A percentile compares a stretch with the other conserved stretches of the same genome.
These are phyloP conservation scores for Xylaria palmicola DNA, from an alignment of 495 filamentous ascomycete genomes.

Conservation along the genomic window DNA sequence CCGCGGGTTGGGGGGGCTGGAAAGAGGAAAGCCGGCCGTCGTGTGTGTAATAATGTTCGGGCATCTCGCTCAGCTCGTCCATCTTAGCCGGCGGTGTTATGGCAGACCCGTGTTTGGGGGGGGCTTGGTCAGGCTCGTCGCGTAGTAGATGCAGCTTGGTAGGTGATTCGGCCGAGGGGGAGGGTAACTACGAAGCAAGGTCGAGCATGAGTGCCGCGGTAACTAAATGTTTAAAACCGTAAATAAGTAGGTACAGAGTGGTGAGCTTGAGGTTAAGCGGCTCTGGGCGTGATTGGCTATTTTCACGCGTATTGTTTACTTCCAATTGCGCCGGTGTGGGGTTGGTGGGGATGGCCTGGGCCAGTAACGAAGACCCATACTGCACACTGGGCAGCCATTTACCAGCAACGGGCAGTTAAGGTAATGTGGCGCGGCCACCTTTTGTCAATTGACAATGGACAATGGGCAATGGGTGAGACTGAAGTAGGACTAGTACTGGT, in stretches of 20 bases:
- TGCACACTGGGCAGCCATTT: neutral
- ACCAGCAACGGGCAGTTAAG: neutral
- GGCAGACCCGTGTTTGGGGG: neutral
- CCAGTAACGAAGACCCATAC: too few species aligned
- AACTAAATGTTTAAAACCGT: neutral
- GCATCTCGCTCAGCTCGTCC: constrained; percentile 32
- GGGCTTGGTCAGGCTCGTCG: neutral
- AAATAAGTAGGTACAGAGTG: neutral
- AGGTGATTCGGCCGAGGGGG: too few species aligned
- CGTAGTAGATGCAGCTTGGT: neutral
- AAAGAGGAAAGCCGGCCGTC: constrained; percentile 77
- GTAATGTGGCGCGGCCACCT: too few species aligned
- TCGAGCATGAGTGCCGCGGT: neutral
- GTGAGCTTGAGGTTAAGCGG: neutral
- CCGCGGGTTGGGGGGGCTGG: constrained; percentile 52
- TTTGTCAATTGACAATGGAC: too few species aligned
- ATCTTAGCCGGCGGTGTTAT: constrained; percentile 8
- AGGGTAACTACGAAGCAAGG: too few species aligned
- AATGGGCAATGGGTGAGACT: too few species aligned
- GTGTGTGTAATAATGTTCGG: constrained; percentile 55
- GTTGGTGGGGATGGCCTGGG: too few species aligned
- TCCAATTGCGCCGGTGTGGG: constrained; percentile 4
- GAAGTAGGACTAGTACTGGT: too few species aligned
- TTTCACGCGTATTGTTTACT: constrained; percentile 19
- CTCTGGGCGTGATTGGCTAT: constrained; percentile 5